A percentile compares a stretch with the other conserved stretches of the same genome.
Conservation (phyloP, 306 rosid genomes). For the Malus sylvestris region DNA sequence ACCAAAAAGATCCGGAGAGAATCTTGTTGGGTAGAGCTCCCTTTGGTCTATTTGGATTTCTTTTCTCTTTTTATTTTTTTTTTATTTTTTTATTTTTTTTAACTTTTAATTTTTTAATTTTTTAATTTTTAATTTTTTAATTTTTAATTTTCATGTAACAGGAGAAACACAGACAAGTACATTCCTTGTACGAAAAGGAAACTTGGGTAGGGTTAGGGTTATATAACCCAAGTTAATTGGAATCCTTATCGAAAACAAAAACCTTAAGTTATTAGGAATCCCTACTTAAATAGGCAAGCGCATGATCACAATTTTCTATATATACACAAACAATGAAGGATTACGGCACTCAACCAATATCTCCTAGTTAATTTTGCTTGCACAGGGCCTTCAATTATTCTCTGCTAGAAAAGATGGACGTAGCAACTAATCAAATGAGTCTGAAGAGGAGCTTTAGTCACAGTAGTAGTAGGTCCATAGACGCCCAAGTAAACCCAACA, state of each 20-base stretch:
- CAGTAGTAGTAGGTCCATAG: neutral
- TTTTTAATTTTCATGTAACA: too few species aligned
- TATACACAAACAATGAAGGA: too few species aligned
- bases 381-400: neutral
- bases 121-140: too few species aligned
- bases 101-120: too few species aligned
- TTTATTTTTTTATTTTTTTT: too few species aligned
- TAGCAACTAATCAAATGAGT: neutral
- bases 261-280: neutral
- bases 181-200: neutral
- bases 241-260: neutral
- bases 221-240: neutral
- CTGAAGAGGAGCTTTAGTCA: neutral
- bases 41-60: too few species aligned
- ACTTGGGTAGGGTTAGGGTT: neutral
- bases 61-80: too few species aligned
- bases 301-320: too few species aligned
- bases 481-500: neutral
- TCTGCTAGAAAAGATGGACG: neutral
- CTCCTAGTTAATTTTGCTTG: neutral
- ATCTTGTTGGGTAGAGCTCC: too few species aligned
- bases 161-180: too few species aligned
- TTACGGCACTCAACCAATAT: too few species aligned
- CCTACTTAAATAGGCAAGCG: neutral
- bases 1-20: too few species aligned